A percentile compares a stretch with the other conserved stretches of the same genome.
Conservation (phyloP, 345 rosid species). For the Arabidopsis arenosa region DNA sequence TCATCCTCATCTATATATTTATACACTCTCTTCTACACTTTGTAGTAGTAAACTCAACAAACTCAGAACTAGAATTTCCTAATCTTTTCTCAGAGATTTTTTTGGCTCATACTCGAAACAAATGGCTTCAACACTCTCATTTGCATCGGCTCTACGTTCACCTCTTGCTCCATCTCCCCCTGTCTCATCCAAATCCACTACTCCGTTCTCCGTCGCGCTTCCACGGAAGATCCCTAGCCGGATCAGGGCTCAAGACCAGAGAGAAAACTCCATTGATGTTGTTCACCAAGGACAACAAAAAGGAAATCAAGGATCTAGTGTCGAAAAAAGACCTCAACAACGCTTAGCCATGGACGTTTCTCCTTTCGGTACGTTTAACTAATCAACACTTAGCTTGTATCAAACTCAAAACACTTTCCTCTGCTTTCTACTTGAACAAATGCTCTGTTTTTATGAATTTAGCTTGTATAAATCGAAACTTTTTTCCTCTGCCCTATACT, state of each 20-base stretch:
- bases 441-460: no score
- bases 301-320: conserved; percentile 49
- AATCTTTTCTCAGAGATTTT: neutral
- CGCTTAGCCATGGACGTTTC: conserved; percentile 57
- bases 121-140: conserved; percentile 55
- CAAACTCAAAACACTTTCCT: no score
- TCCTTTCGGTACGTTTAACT: conserved; percentile 61
- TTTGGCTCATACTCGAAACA: neutral
- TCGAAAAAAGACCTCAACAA: conserved; percentile 55
- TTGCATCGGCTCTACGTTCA: conserved; percentile 39
- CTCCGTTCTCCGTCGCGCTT: conserved; percentile 45
- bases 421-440: no score
- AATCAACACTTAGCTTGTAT: neutral
- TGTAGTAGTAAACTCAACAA: neutral
- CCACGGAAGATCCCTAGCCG: conserved; percentile 36
- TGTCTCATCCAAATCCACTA: conserved; percentile 10
- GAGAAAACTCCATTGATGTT: conserved; percentile 60
- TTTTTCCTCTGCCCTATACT: neutral
- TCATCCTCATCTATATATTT: conserved; percentile 6
- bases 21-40: neutral
- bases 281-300: conserved; percentile 46
- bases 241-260: conserved; percentile 52
- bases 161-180: conserved; percentile 22
- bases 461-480: neutral
- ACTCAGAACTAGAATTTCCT: neutral